Evolutionary conservation across 2,329 filamentous ascomycete species (phyloP), one percentile per base, ranked within the genome.

Genomic region (Aspergillus versicolor): DNA sequence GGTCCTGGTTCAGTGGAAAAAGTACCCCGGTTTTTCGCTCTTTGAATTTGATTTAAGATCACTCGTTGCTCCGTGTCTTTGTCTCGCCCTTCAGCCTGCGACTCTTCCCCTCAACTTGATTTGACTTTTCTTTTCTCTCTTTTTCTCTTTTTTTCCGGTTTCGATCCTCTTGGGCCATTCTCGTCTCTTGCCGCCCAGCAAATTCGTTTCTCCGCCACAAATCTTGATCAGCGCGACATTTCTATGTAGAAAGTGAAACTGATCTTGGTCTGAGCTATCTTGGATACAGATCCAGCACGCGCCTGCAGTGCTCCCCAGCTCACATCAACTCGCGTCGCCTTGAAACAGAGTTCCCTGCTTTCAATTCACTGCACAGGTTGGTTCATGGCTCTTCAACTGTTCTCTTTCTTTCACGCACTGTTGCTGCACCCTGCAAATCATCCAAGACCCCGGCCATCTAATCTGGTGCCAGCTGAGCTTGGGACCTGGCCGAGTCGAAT

Each of bases 341-440:
- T 51, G 19, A 24, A 44, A 15, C 15, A 34, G 49, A 57, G 44
- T 44, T 50, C 52, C 42, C 27, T 30, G 9, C 27, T 11, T 30
- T 52, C 56, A 44, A 24, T 42, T 56, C 22, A 19, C 44, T 41
- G 34, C 15, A 3, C 17, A 51, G 41, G 38, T 43, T 53, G 27
- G 44, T 34, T 32, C 40, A 19, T 54, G 51, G 41, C 32, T 52
- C 43, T 43, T 45, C 44, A 37, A 8, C 32, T 22, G 40, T 46
- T n/a, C 12, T 37, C 34, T 37, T 37, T 50, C 41, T 45, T 41
- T 53, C 37, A 50, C 45, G 46, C 58, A 63, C 59, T 61, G 61
- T 42, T 30, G 27, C 27, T 30, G 27, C 27, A 30, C 27, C 47
- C 61, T 65, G 63, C 63, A 65, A 63, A 65, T 62, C 61, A 66